Evolutionary conservation across 495 filamentous ascomycete genomes (phyloP), one percentile per base, ranked within the genome.

Genomic region (Astrothelium subdiscretum): DNA sequence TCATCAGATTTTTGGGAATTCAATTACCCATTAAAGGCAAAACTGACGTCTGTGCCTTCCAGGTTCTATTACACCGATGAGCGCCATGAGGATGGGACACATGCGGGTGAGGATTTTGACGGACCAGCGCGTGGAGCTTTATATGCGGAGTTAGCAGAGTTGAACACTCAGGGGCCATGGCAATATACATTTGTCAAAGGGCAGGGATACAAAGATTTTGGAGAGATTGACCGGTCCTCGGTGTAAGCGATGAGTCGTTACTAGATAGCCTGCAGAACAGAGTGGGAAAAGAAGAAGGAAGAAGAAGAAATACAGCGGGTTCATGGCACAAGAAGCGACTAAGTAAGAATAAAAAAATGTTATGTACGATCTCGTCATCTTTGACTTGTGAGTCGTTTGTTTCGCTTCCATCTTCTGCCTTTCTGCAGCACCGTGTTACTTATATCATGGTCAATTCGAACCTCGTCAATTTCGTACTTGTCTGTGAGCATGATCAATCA

Each of bases 61-160:
- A 77, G 75, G 32, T 78, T 77, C 68, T 76, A 71, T 61, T 78
- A 76, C 64, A 71, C 71, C 18, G 76, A 77, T 67, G 73, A 77
- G 68, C 74, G 76, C 31, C 38, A 66, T 6, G 65, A 26, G 58
- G 69, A 74, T 43, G 75, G 76, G 11, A 66, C 62, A 32, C 29
- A 54, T 8, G 68, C 62, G 31, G 67, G 65, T 6, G 11, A 40
- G 48, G 69, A 48, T 1, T 18, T 73, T 42, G 68, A 72, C 32
- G 75, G 71, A 20, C 27, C 62, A 44, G 76, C 75, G 2, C 73
- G 75, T 67, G 76, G 52, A 20, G 72, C 76, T 11, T 72, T 76
- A 48, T 79, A 72, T 63, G 66, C 63, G 0, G 57, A 74, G 59
- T 60, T 79, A 40, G 76, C 74, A 2, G 67, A 66, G 10, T 58